Percentiles rank a stretch among this genome's conserved stretches.
phyloP scores from a whole-genome alignment of 768 basidiomycete species.

The Pulveroboletus sp. region DNA sequence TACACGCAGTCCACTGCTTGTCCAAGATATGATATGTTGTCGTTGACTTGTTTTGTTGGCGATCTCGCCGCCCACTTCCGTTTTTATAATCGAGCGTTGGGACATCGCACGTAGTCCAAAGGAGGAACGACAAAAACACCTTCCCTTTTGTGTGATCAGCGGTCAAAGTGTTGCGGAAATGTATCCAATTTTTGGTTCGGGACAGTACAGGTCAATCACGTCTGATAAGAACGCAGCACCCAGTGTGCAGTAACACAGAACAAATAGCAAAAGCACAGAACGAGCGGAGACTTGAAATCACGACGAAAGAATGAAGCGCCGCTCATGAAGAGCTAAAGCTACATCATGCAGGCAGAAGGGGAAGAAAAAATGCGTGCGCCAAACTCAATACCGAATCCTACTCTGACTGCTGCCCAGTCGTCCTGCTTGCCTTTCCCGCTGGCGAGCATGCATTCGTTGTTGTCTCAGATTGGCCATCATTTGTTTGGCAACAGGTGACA shows the following conservation, averaged over 20 bases:
- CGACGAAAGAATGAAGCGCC: not conserved
- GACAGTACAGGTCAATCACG: not conserved
- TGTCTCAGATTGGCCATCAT: slow-evolving; percentile 62
- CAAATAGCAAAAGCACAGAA: slow-evolving; percentile 5
- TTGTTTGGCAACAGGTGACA: slow-evolving; percentile 63
- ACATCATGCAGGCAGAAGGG: not conserved
- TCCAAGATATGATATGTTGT: too few relatives aligned
- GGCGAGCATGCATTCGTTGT: slow-evolving; percentile 33
- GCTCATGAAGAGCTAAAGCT: slow-evolving; percentile 14
- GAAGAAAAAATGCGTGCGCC: not conserved
- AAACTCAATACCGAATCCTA: slow-evolving; percentile 25
- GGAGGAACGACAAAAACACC: too few relatives aligned
- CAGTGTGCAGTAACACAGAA: not conserved
- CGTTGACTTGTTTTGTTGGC: too few relatives aligned
- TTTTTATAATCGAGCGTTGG: too few relatives aligned
- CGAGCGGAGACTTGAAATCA: slow-evolving; percentile 7
- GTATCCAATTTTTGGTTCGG: too few relatives aligned
- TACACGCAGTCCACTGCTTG: too few relatives aligned
- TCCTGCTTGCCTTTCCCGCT: slow-evolving; percentile 28
- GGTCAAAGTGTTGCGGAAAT: too few relatives aligned
- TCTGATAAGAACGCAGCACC: not conserved
- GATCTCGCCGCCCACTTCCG: too few relatives aligned
- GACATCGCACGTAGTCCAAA: too few relatives aligned
- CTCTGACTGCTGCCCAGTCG: slow-evolving; percentile 31
- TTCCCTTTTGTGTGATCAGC: too few relatives aligned